These are phyloP conservation scores for Heterobasidion irregulare DNA, from an alignment of 1,284 basidiomycete species.

Conservation along the genomic window DNA sequence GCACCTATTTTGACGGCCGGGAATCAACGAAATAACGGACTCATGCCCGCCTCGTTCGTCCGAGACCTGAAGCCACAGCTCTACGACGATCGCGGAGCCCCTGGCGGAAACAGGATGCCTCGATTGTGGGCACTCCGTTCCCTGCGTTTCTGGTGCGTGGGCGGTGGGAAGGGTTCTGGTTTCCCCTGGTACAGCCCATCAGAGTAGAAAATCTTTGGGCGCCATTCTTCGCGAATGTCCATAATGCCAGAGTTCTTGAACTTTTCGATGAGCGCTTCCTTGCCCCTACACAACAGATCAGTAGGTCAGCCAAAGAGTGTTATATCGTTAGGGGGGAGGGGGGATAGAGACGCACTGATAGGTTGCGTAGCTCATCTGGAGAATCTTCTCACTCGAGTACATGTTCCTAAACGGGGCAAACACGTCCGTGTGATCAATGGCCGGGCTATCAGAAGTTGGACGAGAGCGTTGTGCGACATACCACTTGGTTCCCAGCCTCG, in stretches of 20 bases:
- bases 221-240: conserved; percentile 75
- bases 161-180: conserved; percentile 73
- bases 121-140: conserved; percentile 70
- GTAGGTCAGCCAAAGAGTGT: background rate
- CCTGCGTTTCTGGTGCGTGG: conserved; percentile 69
- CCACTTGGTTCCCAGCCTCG: conserved; percentile 73
- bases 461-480: conserved; percentile 16
- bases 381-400: conserved; percentile 80
- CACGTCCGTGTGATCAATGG: background rate
- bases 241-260: conserved; percentile 82
- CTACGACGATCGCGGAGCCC: no score
- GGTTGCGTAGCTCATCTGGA: conserved; percentile 83
- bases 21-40: no score
- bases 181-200: conserved; percentile 64
- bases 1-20: no score
- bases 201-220: conserved; percentile 80
- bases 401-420: conserved; percentile 52
- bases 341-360: conserved; percentile 54
- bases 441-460: background rate
- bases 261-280: conserved; percentile 79
- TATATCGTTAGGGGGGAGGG: background rate
- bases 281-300: conserved; percentile 46
- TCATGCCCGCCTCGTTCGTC: no score
- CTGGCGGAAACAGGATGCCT: conserved; percentile 40
- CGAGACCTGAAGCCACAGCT: no score